Percentiles rank a stretch among this genome's conserved stretches.
Conservation (phyloP, 83 land plant species). For the Isoetes engelmannii region DNA sequence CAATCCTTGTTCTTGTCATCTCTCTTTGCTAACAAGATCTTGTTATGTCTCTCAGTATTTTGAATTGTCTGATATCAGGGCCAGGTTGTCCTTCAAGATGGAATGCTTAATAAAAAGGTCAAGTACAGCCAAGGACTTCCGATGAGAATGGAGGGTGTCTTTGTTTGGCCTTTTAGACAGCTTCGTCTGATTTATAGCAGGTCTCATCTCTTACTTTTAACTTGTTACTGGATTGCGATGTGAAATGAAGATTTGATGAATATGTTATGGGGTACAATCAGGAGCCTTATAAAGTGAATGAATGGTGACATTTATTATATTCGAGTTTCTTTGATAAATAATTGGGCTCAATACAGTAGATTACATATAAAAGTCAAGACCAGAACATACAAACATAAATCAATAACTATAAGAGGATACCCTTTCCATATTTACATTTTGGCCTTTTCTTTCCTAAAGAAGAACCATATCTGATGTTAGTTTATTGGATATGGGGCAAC, state of each 20-base stretch:
- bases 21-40: too few species aligned
- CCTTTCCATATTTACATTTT: too few species aligned
- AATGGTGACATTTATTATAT: neutral
- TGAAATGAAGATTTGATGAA: neutral
- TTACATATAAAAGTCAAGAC: too few species aligned
- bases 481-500: too few species aligned
- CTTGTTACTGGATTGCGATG: neutral
- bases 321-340: too few species aligned
- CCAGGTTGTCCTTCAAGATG: constrained; percentile 31
- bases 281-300: neutral
- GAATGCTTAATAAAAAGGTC: constrained; percentile 15
- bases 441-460: too few species aligned
- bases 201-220: constrained; percentile 3
- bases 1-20: too few species aligned
- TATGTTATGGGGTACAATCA: neutral
- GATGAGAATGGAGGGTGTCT: constrained; percentile 36
- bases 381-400: constrained; percentile 1
- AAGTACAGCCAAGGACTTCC: constrained; percentile 17
- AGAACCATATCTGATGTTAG: too few species aligned
- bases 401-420: neutral
- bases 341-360: too few species aligned
- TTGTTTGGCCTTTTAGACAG: constrained; percentile 40
- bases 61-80: constrained; percentile 13
- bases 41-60: too few species aligned
- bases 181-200: constrained; percentile 40